phyloP scores from a whole-genome alignment of 192 early-diverging fungal genomes.

The Backusella australiensis region DNA sequence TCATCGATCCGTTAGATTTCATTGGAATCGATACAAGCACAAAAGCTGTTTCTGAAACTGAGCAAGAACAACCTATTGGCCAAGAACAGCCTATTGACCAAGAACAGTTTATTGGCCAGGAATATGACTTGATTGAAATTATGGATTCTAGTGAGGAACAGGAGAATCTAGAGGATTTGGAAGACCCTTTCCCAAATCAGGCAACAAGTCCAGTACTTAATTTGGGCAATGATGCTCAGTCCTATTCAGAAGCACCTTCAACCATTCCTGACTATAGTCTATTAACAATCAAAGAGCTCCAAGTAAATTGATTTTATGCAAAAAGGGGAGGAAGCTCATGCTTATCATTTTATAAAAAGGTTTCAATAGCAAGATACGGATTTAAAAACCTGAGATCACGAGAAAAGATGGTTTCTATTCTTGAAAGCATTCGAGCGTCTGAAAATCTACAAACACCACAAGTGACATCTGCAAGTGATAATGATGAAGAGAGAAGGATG shows the following conservation, averaged over 20 bases:
- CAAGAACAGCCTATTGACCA: background rate
- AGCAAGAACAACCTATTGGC: no score
- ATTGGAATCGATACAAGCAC: background rate
- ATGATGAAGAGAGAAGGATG: background rate
- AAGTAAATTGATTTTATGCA: background rate
- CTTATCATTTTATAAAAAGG: background rate
- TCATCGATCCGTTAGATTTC: background rate
- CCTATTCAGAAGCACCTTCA: background rate
- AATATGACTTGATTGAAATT: background rate
- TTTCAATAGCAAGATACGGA: background rate
- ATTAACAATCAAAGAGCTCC: background rate
- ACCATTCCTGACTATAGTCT: background rate
- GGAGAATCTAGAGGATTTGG: background rate
- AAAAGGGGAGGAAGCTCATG: background rate
- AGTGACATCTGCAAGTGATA: background rate
- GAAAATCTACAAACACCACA: background rate
- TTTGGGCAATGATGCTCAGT: background rate
- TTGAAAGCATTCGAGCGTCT: background rate
- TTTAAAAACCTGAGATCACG: background rate
- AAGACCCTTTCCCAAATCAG: background rate
- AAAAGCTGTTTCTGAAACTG: background rate
- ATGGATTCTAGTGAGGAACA: background rate
- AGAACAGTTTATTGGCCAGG: background rate
- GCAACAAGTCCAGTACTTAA: background rate
- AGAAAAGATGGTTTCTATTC: background rate